Evolutionary conservation across 371 early-diverging fungal species (phyloP), one percentile per base, ranked within the genome.

Genomic region (Sporodiniella umbellata): DNA sequence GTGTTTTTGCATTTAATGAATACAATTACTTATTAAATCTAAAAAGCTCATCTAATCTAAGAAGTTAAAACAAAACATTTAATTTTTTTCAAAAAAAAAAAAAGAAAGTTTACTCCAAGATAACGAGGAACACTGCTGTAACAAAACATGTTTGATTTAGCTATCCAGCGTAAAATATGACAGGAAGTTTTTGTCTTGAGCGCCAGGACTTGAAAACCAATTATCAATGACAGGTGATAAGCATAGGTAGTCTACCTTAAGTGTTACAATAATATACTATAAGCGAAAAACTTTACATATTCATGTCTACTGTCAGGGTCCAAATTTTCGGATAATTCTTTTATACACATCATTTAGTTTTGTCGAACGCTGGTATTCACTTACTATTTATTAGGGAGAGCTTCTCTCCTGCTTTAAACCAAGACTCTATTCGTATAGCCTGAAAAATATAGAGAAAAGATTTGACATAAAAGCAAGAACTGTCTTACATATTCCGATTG

Each of bases 401-500:
- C 5, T 43, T 8, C 26, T 25, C 1, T 26, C 26, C 26, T n/a
- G 28, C 24, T 23, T 47, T 5, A 10, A 37, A 4, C 38, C 28
- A 6, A 28, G 0, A 33, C 39, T 28, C 8, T 39, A 28, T 38
- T 53, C 45, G n/a, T n/a, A n/a, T n/a, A n/a, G n/a, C n/a, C n/a
- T n/a, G n/a, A n/a, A n/a, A n/a, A n/a, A n/a, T n/a, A n/a, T n/a
- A n/a, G n/a, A n/a, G n/a, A n/a, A n/a, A n/a, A n/a, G n/a, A n/a
- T n/a, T n/a, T n/a, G n/a, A n/a, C n/a, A n/a, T n/a, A n/a, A n/a
- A n/a, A n/a, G n/a, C n/a, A n/a, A n/a, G n/a, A n/a, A n/a, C n/a
- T n/a, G n/a, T n/a, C n/a, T n/a, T 48, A 54, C 55, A n/a, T 54
- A 48, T 42, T 47, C 55, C 35, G 55, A 38, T 8, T 42, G 33